A percentile compares a stretch with the other conserved stretches of the same genome.
These are phyloP conservation scores for Musa beccarii DNA, from an alignment of 176 grass and related monocot genomes.

Conservation along the genomic window DNA sequence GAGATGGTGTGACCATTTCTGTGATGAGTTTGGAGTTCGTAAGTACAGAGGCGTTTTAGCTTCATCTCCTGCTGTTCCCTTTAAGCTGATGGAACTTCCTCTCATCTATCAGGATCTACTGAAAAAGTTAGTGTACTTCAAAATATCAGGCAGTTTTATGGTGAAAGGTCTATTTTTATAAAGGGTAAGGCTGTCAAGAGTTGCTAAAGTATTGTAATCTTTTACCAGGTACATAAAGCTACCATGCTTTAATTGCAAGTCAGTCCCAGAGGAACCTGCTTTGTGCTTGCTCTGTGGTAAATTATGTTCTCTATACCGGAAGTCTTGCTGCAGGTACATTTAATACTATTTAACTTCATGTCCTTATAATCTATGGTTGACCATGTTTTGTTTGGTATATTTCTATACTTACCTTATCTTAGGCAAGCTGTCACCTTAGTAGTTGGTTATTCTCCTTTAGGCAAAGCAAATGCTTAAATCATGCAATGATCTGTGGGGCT, in stretches of 20 bases:
- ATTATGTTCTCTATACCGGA: constrained; percentile 82
- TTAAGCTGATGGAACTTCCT: constrained; percentile 88
- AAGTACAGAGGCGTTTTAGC: constrained; percentile 45
- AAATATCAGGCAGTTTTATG: constrained; percentile 10
- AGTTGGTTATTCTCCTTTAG: constrained; percentile 33
- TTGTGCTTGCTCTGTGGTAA: constrained; percentile 90
- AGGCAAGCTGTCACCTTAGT: neutral
- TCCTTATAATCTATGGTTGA: neutral
- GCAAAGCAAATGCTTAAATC: constrained; percentile 71
- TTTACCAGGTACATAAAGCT: constrained; percentile 70
- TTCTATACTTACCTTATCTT: neutral
- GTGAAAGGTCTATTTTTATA: constrained; percentile 13
- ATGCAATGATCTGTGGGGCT: constrained; percentile 74
- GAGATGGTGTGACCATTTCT: constrained; percentile 91
- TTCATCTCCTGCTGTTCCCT: constrained; percentile 62
- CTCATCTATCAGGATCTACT: constrained; percentile 84
- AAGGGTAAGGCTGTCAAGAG: too few relatives aligned
- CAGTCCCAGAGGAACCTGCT: constrained; percentile 82
- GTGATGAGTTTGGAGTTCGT: constrained; percentile 46
- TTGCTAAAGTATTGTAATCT: neutral
- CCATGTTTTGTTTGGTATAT: constrained; percentile 6
- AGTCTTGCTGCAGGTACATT: constrained; percentile 75
- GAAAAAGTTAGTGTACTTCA: constrained; percentile 28
- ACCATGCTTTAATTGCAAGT: constrained; percentile 62
- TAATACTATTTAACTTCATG: constrained; percentile 11